Evolutionary conservation across 768 basidiomycete genomes (phyloP), one percentile per base, ranked within the genome.

Genomic region (Boletus sp.): DNA sequence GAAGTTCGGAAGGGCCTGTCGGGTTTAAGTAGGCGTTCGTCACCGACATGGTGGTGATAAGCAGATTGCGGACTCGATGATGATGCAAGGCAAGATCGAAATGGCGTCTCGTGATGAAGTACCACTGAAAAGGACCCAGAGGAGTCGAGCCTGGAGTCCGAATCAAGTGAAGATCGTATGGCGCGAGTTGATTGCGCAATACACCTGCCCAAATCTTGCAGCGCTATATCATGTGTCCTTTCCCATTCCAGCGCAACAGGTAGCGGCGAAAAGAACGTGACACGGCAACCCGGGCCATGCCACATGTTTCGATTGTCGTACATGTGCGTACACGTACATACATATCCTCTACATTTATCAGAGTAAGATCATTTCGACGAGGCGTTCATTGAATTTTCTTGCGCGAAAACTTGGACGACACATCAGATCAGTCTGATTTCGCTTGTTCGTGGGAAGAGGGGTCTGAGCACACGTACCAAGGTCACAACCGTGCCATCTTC

Each of bases 401-500:
- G n/a, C 50, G 50, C 6, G 55, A 60, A 54, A 64, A 60, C 62
- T 63, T 4, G 29, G 6, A 10, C 6, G 21, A 53, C 8, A n/a
- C 1, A 33, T 47, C n/a, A 33, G n/a, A 17, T 40, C 15, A 11
- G n/a, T 15, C 11, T 29, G 13, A 11, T 30, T 13, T 9, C 7
- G 3, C 5, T 15, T 7, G 3, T 25, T 9, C 10, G 19, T 10
- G 5, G 17, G n/a, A n/a, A n/a, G n/a, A n/a, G n/a, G 14, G 7
- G 8, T 25, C 25, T 25, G 25, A 25, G 25, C 25, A 25, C 25
- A 25, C 25, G 33, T 54, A 83, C 81, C 65, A 77, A 50, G 1
- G 78, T 81, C 21, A 82, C 76, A 7, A 80, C 76, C 0, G 81
- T 83, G 7, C 82, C 82, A 51, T 83, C 81, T 1, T 65, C 60